Base-by-base conservation (phyloP, 2,329 filamentous ascomycete species). In the Clathrospora elynae region DNA sequence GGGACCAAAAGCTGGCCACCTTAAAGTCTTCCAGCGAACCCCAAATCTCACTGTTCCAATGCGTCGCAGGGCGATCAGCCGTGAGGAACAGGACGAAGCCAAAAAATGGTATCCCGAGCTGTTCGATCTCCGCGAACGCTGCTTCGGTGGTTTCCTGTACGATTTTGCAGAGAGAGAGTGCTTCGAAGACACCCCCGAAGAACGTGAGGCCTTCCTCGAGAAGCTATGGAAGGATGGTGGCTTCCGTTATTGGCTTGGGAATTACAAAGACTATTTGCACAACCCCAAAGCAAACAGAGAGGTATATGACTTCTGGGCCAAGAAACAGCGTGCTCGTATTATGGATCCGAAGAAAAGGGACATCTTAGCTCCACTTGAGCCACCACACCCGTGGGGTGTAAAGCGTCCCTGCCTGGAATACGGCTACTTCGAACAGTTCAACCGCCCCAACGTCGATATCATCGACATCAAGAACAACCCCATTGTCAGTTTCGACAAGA, bases 11-110 rank as follows among this genome's bases (percentile, higher is more conserved):
- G 78, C 75, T 0, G 1, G 73, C 67, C 12, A 62, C 30, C 84
- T 11, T 69, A 68, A 8, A 76, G 86, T 41, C 82, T 85, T 68
- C 81, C 81, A 85, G 58, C 76, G 84, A 3, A 86, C 81, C 1
- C 83, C 83, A 0, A 86, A 85, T 45, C 68, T 82, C 6, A 80
- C 80, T 0, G 52, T 85, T 1, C 81, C 82, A 0, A 83, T 86
- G 79, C 13, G 30, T 11, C 61, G 70, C 1, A 28, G 66, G 0
- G 68, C n/a, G n/a, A n/a, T 82, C 31, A 73, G 71, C 3, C 63
- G 56, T 3, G 68, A 73, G 42, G 75, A 80, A 49, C 77, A 84
- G 53, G 66, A 78, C n/a, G 50, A 51, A 0, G 56, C 58, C 12
- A 68, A 70, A 46, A 48, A 46, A 39, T 40, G 55, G 13, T 71